Base-by-base conservation (phyloP, 2,329 filamentous ascomycete species). In the Polychaeton citri region DNA sequence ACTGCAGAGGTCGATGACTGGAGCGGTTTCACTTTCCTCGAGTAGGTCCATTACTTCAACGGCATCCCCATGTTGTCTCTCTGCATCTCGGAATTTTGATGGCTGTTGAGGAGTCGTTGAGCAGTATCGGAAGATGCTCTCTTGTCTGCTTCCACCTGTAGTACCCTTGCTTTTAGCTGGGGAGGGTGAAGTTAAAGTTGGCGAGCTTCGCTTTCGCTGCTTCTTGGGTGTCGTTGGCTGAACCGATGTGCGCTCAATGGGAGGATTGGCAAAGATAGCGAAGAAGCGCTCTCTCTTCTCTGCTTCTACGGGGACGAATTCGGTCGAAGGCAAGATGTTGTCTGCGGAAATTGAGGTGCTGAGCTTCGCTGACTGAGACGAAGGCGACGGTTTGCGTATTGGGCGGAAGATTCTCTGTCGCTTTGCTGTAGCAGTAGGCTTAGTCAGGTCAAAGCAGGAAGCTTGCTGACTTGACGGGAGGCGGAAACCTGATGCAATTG, bases 131-230 rank as follows among this genome's bases (percentile, higher is more conserved):
- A 32, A 18, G 15, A 35, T 32, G 4, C 7, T 5, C 2, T 38
- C 33, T 3, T 20, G 28, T 16, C 7, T 26, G 32, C 7, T 16
- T 6, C n/a, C n/a, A 6, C n/a, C 28, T 8, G 13, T 30, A 6
- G 21, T 30, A 19, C 37, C 36, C 26, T 47, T 50, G 19, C 37
- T 43, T 1, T 50, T 48, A 3, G 47, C 47, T 3, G 53, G 54
- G 3, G 52, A 49, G 21, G 47, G 44, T 20, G 52, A 52, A 6
- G 41, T 38, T 7, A 50, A 38, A 3, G 48, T 49, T 9, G 44
- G 43, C 12, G 52, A 49, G 9, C 39, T 47, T 13, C 48, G 43
- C 41, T 52, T 54, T 35, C 46, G 50, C 28, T 43, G 45, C 18
- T 16, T 31, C 18, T 36, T 41, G 3, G 50, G 51, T 24, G 50